Evolutionary conservation across 2,329 filamentous ascomycete genomes (phyloP).

Genomic region (Fusarium xylarioides): DNA sequence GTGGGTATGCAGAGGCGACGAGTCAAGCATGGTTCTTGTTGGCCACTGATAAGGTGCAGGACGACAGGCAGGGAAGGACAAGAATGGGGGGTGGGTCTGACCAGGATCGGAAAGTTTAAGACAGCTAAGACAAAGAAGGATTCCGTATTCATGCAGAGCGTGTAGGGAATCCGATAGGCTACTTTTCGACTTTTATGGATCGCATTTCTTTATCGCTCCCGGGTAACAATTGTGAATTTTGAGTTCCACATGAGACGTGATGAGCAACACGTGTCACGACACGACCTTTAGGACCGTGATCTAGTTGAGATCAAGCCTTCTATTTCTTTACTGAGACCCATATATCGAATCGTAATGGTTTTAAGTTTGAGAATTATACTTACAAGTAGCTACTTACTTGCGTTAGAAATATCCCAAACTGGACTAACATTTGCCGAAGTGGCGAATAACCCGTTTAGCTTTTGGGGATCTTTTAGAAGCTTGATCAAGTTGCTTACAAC

Average conservation of each 20-base stretch:
- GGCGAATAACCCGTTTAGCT: too few relatives aligned
- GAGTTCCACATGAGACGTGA: too few relatives aligned
- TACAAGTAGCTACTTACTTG: too few relatives aligned
- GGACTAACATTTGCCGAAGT: too few relatives aligned
- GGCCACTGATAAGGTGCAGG: not conserved
- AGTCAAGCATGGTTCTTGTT: not conserved
- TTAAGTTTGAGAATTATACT: not conserved
- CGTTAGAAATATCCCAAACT: too few relatives aligned
- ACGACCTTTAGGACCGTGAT: not conserved
- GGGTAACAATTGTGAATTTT: not conserved
- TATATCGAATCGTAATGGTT: not conserved
- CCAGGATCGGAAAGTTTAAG: not conserved
- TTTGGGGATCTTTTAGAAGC: too few relatives aligned
- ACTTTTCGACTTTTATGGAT: fast-evolving
- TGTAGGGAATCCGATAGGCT: not conserved
- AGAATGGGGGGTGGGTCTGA: not conserved
- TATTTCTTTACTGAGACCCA: fast-evolving
- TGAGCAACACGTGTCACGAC: not conserved
- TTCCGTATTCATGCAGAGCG: fast-evolving
- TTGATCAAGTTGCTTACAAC: too few relatives aligned
- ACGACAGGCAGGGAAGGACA: not conserved
- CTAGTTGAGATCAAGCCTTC: fast-evolving
- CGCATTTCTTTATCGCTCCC: fast-evolving
- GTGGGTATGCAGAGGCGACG: not conserved
- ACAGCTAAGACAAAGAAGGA: not conserved